These are phyloP conservation scores for Fomitopsis palustris DNA, from an alignment of 1,284 basidiomycete genomes.

Conservation along the genomic window DNA sequence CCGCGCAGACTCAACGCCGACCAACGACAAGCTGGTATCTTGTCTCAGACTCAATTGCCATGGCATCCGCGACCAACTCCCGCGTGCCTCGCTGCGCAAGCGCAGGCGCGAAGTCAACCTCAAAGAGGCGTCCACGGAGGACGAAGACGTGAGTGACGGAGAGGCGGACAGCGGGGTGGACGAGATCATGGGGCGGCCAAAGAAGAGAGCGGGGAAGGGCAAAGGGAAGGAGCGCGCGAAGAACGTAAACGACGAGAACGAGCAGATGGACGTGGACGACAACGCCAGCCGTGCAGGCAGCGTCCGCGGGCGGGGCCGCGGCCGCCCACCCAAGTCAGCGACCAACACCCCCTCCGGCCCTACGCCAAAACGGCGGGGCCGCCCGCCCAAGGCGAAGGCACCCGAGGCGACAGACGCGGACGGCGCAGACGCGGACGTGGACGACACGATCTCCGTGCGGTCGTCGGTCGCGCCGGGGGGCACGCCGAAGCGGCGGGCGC, in stretches of 20 bases:
- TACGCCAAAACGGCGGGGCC: constrained; percentile 18
- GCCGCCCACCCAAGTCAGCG: constrained; percentile 15
- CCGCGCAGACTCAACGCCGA: constrained; percentile 65
- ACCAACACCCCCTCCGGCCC: constrained; percentile 6
- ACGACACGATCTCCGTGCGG: constrained; percentile 14
- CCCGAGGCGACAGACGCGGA: constrained; percentile 10
- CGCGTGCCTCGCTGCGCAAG: constrained; percentile 25
- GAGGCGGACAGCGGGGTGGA: constrained; percentile 31
- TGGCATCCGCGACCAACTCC: constrained; percentile 34
- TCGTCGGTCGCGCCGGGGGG: constrained; percentile 10
- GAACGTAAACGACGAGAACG: constrained; percentile 14
- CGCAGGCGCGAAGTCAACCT: constrained; percentile 23
- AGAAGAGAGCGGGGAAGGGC: constrained; percentile 12
- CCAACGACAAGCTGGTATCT: constrained; percentile 63
- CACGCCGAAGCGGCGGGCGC: constrained; percentile 21
- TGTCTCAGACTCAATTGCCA: constrained; percentile 55
- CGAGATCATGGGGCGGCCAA: constrained; percentile 26
- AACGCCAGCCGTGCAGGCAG: constrained; percentile 18
- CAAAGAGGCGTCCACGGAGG: constrained; percentile 22
- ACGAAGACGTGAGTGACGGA: constrained; percentile 28
- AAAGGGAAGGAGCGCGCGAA: constrained; percentile 17
- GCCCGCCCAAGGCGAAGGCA: constrained; percentile 14
- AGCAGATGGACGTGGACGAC: constrained; percentile 29
- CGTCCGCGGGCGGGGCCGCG: constrained; percentile 17
- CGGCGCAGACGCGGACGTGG: constrained; percentile 17